Percentiles rank a stretch among this genome's conserved stretches.
Evolutionary conservation across 192 early-diverging fungal species (phyloP).

Genomic region (Haplosporangium gracile): DNA sequence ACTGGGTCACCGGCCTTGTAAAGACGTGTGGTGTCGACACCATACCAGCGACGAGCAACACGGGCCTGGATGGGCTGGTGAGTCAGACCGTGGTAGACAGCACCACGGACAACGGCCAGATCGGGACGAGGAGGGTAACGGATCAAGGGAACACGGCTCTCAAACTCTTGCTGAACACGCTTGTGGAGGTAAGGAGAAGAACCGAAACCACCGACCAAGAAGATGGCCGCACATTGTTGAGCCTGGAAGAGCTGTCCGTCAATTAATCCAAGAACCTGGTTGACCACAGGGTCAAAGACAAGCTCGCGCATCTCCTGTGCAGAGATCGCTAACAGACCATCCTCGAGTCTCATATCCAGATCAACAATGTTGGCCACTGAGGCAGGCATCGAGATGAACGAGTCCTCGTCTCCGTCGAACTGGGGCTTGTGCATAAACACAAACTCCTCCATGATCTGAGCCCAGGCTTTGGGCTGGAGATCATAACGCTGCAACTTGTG

Average conservation of each 20-base stretch:
- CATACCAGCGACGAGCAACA: constrained; percentile 67
- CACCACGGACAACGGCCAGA: constrained; percentile 67
- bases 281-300: constrained; percentile 69
- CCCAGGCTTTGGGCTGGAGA: constrained; percentile 59
- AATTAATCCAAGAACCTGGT: constrained; percentile 64
- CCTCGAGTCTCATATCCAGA: constrained; percentile 46
- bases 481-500: constrained; percentile 53
- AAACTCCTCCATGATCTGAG: constrained; percentile 60
- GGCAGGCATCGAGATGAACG: constrained; percentile 53
- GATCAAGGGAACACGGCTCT: constrained; percentile 58
- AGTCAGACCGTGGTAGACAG: constrained; percentile 63
- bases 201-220: constrained; percentile 70
- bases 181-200: constrained; percentile 68
- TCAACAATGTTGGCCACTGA: constrained; percentile 42
- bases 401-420: constrained; percentile 52
- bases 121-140: constrained; percentile 66
- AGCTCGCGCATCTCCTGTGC: constrained; percentile 53
- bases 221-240: constrained; percentile 60
- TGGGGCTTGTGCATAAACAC: constrained; percentile 55
- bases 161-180: constrained; percentile 66
- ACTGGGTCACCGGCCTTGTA: constrained; percentile 60
- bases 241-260: constrained; percentile 65
- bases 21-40: constrained; percentile 62
- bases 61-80: constrained; percentile 55
- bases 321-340: constrained; percentile 43